A percentile compares a stretch with the other conserved stretches of the same genome.
phyloP scores from a whole-genome alignment of 75 land plant genomes.

The Chamaecyparis obtusa region DNA sequence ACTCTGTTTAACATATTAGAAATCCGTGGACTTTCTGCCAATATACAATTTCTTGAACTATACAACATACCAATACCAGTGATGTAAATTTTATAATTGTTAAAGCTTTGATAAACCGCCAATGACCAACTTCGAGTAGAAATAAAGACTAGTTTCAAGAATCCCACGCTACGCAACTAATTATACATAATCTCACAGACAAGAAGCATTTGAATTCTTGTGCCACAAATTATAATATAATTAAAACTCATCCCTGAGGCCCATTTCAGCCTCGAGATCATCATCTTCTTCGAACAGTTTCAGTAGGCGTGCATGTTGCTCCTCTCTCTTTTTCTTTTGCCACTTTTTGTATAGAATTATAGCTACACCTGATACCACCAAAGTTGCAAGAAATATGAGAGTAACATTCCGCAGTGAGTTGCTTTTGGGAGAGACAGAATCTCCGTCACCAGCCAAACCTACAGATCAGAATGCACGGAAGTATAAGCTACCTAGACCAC shows the following conservation, averaged over 20 bases:
- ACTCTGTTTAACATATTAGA: neutral
- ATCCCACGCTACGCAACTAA: neutral
- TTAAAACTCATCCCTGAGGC: conserved; percentile 52
- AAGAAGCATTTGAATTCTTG: neutral
- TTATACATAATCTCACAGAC: neutral
- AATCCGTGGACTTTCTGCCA: neutral
- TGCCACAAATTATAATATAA: neutral
- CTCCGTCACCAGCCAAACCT: conserved; percentile 33
- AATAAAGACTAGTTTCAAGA: neutral
- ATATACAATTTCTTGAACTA: neutral
- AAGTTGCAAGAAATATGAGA: conserved; percentile 26
- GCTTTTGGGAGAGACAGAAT: conserved; percentile 10
- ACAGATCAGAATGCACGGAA: neutral
- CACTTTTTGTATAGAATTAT: conserved; percentile 64
- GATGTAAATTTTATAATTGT: neutral
- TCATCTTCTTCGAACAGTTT: conserved; percentile 98
- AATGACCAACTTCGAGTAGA: neutral
- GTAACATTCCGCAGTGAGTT: conserved; percentile 21
- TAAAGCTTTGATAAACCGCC: neutral
- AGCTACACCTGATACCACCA: conserved; percentile 26
- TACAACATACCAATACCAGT: neutral
- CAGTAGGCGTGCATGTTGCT: conserved; percentile 90
- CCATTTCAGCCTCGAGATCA: conserved; percentile 89
- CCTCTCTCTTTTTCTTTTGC: conserved; percentile 90
- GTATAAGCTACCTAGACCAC: neutral